These are phyloP conservation scores for Rhodotorula sp. DNA, from an alignment of 1,284 basidiomycete species.

Conservation along the genomic window DNA sequence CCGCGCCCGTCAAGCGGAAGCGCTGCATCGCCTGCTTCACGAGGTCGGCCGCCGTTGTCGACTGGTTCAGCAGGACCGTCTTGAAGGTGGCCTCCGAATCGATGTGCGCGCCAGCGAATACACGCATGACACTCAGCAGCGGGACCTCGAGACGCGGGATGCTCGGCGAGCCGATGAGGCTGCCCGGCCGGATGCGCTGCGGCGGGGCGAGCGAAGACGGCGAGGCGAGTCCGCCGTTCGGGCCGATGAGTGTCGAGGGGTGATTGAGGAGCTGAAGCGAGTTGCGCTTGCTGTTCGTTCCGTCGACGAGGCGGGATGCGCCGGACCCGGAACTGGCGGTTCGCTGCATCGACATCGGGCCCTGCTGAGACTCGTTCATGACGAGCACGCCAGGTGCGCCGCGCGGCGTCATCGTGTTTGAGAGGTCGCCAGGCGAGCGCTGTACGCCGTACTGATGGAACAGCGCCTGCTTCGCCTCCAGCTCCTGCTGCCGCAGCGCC, in stretches of 20 bases:
- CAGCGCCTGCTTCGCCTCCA: slow-evolving; percentile 82
- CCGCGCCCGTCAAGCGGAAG: slow-evolving; percentile 67
- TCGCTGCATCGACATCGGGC: not conserved
- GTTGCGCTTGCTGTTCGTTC: slow-evolving; percentile 23
- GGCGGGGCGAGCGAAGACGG: slow-evolving; percentile 20
- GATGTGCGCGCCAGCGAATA: slow-evolving; percentile 85
- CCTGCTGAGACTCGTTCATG: not conserved
- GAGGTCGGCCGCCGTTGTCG: slow-evolving; percentile 78
- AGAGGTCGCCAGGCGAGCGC: slow-evolving; percentile 42
- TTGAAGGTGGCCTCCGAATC: slow-evolving; percentile 96
- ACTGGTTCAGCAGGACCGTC: slow-evolving; percentile 86
- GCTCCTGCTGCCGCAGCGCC: slow-evolving; percentile 72
- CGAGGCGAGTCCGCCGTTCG: slow-evolving; percentile 10
- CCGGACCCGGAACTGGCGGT: not conserved
- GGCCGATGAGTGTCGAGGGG: slow-evolving; percentile 12
- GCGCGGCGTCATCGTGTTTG: slow-evolving; percentile 40
- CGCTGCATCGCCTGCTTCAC: slow-evolving; percentile 89
- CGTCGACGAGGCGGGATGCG: not conserved
- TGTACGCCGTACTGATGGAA: slow-evolving; percentile 71
- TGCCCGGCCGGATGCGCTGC: slow-evolving; percentile 53
- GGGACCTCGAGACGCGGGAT: slow-evolving; percentile 58
- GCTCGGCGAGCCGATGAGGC: slow-evolving; percentile 54
- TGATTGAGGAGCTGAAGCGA: slow-evolving; percentile 26
- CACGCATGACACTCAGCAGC: slow-evolving; percentile 86
- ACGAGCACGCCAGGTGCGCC: slow-evolving; percentile 5